A percentile compares a stretch with the other conserved stretches of the same genome.
phyloP scores from a whole-genome alignment of 352 stramenopile genomes.

The Globisporangium canariense region DNA sequence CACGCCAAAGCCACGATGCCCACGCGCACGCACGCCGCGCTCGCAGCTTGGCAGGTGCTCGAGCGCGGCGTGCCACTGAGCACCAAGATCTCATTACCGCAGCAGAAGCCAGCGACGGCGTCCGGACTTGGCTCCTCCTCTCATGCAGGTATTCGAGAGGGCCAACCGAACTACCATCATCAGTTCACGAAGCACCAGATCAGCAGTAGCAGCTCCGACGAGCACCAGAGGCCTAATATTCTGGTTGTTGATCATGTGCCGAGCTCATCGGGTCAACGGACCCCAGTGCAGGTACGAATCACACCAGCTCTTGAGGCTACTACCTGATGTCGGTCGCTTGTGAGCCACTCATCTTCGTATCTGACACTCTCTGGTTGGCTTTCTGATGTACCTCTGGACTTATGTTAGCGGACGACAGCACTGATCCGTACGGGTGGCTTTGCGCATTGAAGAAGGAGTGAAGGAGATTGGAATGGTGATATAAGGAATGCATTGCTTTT shows the following conservation, averaged over 20 bases:
- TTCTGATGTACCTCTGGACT: not conserved
- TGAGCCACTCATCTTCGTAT: not conserved
- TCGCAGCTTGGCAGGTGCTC: constrained; percentile 45
- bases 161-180: not conserved
- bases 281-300: not conserved
- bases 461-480: too few relatives aligned
- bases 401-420: not conserved
- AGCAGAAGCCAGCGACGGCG: not conserved
- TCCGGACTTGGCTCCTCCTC: not conserved
- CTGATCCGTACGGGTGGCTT: constrained; percentile 17
- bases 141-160: too few relatives aligned
- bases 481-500: not conserved
- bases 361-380: too few relatives aligned
- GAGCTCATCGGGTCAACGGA: not conserved
- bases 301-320: too few relatives aligned
- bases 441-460: not conserved
- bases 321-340: not conserved
- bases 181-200: not conserved
- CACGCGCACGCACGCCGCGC: constrained; percentile 40
- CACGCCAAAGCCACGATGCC: constrained; percentile 41
- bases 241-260: constrained; percentile 25
- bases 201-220: not conserved
- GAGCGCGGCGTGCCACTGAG: constrained; percentile 31
- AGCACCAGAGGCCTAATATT: constrained; percentile 27
- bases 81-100: constrained; percentile 23